phyloP scores from a whole-genome alignment of 129 eudicot species.

The Saposhnikovia divaricata region DNA sequence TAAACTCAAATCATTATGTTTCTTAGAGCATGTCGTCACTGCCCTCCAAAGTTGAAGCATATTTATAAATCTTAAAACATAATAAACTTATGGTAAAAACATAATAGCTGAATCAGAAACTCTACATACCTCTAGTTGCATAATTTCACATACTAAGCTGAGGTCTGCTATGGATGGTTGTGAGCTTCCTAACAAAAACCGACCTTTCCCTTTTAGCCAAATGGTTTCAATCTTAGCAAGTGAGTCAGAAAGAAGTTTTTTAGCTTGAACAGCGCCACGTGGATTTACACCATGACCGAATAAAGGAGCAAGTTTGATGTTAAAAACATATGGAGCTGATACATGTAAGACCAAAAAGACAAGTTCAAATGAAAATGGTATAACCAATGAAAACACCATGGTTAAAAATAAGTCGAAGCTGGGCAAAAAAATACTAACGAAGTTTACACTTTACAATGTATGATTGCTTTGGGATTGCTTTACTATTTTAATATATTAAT shows the following conservation, averaged over 20 bases:
- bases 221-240: constrained; percentile 46
- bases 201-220: constrained; percentile 63
- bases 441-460: background rate
- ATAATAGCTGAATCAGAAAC: constrained; percentile 1
- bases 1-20: background rate
- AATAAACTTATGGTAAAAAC: background rate
- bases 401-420: background rate
- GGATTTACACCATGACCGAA: constrained; percentile 37
- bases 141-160: constrained; percentile 66
- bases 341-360: constrained; percentile 2
- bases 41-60: background rate
- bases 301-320: constrained; percentile 35
- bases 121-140: constrained; percentile 71
- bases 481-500: background rate
- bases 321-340: constrained; percentile 42
- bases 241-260: constrained; percentile 39
- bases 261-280: constrained; percentile 56
- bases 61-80: background rate
- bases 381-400: background rate
- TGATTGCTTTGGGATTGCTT: background rate
- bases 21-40: background rate
- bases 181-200: constrained; percentile 51
- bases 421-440: background rate
- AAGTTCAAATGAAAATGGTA: background rate
- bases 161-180: constrained; percentile 86